phyloP scores from a whole-genome alignment of 2,329 filamentous ascomycete species.

The Fusarium fujikuroi region DNA sequence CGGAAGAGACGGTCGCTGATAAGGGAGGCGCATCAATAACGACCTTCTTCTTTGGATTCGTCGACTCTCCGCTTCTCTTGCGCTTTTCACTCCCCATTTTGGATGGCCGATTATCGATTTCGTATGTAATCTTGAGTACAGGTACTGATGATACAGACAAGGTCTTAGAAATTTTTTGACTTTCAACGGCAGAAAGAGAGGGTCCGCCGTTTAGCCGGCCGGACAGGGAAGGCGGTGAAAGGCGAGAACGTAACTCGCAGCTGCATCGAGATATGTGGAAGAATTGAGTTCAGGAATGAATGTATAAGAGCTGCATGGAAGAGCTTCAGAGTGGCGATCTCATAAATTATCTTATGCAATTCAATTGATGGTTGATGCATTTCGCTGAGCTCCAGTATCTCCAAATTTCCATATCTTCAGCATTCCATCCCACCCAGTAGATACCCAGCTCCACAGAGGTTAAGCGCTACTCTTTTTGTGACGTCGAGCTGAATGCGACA shows the following conservation, averaged over 20 bases:
- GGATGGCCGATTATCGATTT: slow-evolving; percentile 16
- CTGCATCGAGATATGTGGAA: not conserved
- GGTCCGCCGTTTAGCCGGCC: slow-evolving; percentile 41
- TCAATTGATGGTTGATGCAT: not conserved
- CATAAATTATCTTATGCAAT: not conserved
- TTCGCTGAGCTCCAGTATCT: not conserved
- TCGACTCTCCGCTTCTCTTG: slow-evolving; percentile 59
- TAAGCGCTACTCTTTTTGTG: slow-evolving; percentile 4
- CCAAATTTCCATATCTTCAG: not conserved
- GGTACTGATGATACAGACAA: not conserved
- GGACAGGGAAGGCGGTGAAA: slow-evolving; percentile 36
- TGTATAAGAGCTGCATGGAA: not conserved
- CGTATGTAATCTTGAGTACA: slow-evolving; percentile 3
- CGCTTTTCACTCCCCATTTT: slow-evolving; percentile 59
- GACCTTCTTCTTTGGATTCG: slow-evolving; percentile 64
- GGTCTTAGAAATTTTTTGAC: slow-evolving; percentile 45
- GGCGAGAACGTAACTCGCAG: not conserved
- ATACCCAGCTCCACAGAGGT: not conserved
- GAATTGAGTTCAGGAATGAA: not conserved
- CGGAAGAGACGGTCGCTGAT: slow-evolving; percentile 58
- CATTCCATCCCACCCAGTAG: not conserved
- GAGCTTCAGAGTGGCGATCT: not conserved
- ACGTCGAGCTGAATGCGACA: slow-evolving; percentile 21
- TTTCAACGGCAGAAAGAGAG: slow-evolving; percentile 41
- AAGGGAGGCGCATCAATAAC: slow-evolving; percentile 55